phyloP scores from a whole-genome alignment of 345 rosid species.

The Mercurialis annua region DNA sequence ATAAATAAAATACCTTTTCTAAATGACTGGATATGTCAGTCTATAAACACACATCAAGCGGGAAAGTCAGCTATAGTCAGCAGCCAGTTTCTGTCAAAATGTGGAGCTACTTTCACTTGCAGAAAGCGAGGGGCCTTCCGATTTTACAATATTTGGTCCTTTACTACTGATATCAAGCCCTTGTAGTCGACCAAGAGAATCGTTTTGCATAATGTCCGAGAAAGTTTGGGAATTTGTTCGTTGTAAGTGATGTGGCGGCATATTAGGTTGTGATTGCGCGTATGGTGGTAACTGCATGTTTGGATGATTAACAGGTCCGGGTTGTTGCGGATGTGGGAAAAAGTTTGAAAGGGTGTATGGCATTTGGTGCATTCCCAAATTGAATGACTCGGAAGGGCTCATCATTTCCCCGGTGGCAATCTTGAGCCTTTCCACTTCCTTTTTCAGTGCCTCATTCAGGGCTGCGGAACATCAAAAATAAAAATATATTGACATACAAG shows the following conservation, averaged over 20 bases:
- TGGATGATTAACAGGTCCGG: constrained; percentile 37
- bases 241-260: constrained; percentile 22
- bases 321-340: constrained; percentile 44
- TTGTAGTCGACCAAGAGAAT: constrained; percentile 67
- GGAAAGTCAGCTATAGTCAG: constrained; percentile 27
- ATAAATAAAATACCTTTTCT: constrained; percentile 4
- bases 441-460: constrained; percentile 74
- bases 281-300: constrained; percentile 52
- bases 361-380: constrained; percentile 64
- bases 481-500: background rate
- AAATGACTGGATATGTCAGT: constrained; percentile 20
- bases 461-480: constrained; percentile 35
- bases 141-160: constrained; percentile 53
- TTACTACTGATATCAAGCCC: constrained; percentile 76
- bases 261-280: constrained; percentile 37
- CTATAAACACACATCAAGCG: constrained; percentile 32
- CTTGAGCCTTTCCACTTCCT: constrained; percentile 87
- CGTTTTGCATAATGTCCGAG: constrained; percentile 63
- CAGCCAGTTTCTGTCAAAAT: constrained; percentile 30
- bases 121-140: constrained; percentile 62
- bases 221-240: constrained; percentile 20
- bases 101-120: constrained; percentile 78
- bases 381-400: constrained; percentile 55
- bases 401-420: constrained; percentile 65
- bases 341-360: constrained; percentile 46